phyloP scores from a whole-genome alignment of 176 grass and related monocot species.

The Avena insularis region DNA sequence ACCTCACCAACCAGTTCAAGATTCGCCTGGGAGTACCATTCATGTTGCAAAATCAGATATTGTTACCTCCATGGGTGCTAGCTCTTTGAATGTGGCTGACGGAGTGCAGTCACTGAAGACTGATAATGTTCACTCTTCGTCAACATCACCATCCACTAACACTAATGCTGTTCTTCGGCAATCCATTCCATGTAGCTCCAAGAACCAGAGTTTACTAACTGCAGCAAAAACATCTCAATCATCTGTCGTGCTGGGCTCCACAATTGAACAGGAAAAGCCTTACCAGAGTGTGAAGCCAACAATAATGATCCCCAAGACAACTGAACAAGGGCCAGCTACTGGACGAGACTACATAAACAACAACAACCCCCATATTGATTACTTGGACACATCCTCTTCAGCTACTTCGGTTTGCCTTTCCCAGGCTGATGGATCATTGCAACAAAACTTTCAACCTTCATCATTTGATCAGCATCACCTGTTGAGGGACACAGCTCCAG shows the following conservation, averaged over 20 bases:
- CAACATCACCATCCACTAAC: conserved; percentile 59
- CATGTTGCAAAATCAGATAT: conserved; percentile 47
- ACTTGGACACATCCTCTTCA: conserved; percentile 79
- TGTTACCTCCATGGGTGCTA: conserved; percentile 50
- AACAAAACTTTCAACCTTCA: conserved; percentile 63
- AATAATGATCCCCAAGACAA: conserved; percentile 55
- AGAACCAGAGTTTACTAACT: conserved; percentile 44
- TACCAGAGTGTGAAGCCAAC: conserved; percentile 47
- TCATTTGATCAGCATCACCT: conserved; percentile 66
- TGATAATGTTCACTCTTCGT: conserved; percentile 57
- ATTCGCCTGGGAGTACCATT: conserved; percentile 32
- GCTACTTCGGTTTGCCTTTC: conserved; percentile 81
- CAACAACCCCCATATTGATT: conserved; percentile 55
- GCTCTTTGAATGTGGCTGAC: conserved; percentile 44
- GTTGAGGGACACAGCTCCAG: conserved; percentile 57
- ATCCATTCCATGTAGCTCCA: conserved; percentile 53
- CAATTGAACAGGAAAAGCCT: conserved; percentile 47
- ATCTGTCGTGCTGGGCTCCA: conserved; percentile 53
- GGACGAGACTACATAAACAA: conserved; percentile 59
- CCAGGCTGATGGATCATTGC: conserved; percentile 69
- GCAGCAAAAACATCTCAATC: conserved; percentile 63
- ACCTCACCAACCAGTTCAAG: conserved; percentile 50
- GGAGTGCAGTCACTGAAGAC: conserved; percentile 47
- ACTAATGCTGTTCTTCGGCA: conserved; percentile 54
- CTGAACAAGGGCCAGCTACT: conserved; percentile 51